Percentiles rank a stretch among this genome's conserved stretches.
phyloP scores from a whole-genome alignment of 768 basidiomycete genomes.

The Amanita molliuscula region DNA sequence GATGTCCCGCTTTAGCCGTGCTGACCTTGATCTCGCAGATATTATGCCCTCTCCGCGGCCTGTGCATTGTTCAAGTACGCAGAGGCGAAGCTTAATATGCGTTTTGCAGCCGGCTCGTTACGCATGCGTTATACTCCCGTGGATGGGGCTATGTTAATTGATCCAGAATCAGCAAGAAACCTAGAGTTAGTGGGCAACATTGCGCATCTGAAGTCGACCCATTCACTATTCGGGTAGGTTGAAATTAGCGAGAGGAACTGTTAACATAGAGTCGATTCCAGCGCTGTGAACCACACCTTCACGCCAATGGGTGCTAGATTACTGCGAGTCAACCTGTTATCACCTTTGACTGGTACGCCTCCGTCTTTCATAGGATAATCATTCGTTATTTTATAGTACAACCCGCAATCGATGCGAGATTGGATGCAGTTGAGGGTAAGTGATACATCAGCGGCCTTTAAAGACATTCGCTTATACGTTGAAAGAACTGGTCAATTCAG shows the following conservation, averaged over 20 bases:
- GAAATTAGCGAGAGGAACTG: not conserved
- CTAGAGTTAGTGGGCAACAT: constrained; percentile 83
- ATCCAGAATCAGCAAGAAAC: constrained; percentile 79
- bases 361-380: not conserved
- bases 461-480: constrained; percentile 2
- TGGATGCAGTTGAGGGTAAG: constrained; percentile 80
- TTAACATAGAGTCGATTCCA: constrained; percentile 15
- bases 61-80: constrained; percentile 84
- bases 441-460: not conserved
- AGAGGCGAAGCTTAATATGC: constrained; percentile 56
- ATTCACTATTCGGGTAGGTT: constrained; percentile 72
- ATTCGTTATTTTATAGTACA: constrained; percentile 28
- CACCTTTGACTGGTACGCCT: constrained; percentile 60
- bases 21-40: constrained; percentile 33
- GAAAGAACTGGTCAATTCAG: constrained; percentile 65
- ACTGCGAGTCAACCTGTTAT: constrained; percentile 69
- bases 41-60: constrained; percentile 79
- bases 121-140: constrained; percentile 69
- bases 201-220: constrained; percentile 49
- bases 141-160: constrained; percentile 93
- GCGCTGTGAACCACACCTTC: constrained; percentile 69
- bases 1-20: constrained; percentile 23
- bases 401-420: constrained; percentile 62
- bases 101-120: constrained; percentile 61
- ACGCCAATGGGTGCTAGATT: constrained; percentile 88